A percentile compares a stretch with the other conserved stretches of the same genome.
Evolutionary conservation across 495 filamentous ascomycete genomes (phyloP).

Genomic region (Tuber aestivum): DNA sequence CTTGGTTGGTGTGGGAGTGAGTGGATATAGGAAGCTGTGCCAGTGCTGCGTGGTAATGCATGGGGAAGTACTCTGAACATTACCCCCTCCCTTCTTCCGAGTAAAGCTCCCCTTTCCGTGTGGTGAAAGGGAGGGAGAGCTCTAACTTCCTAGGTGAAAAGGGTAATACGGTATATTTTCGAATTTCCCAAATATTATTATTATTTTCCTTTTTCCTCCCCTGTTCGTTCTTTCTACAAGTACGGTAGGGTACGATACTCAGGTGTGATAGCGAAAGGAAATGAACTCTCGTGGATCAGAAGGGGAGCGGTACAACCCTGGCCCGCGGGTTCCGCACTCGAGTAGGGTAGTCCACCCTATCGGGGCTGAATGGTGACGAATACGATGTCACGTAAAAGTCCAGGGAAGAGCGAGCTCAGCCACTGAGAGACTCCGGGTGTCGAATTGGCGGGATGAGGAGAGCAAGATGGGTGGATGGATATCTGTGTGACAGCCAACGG

Average conservation of each 20-base stretch:
- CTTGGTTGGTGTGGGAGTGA: constrained; percentile 21
- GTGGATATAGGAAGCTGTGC: constrained; percentile 3
- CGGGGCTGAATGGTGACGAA: background rate
- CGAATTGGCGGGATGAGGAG: background rate
- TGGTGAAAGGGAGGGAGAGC: background rate
- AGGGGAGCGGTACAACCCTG: background rate
- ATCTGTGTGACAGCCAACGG: constrained; percentile 2
- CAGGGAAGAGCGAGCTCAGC: background rate
- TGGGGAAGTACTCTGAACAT: constrained; percentile 31
- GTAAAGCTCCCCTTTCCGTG: background rate
- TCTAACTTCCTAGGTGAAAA: background rate
- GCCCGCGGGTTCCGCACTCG: background rate
- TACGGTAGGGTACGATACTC: no score
- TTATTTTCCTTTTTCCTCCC: no score
- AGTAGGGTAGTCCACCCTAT: background rate
- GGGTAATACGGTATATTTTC: background rate
- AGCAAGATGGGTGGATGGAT: background rate
- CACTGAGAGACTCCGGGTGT: background rate
- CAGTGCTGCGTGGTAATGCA: constrained; percentile 21
- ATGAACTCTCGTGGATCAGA: background rate
- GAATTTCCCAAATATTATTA: background rate
- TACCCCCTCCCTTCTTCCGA: background rate
- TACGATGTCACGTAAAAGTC: background rate
- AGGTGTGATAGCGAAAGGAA: no score
- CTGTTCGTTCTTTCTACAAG: background rate